Conservation (phyloP, 305 asterid genomes). For the Rubia tinctorum region DNA sequence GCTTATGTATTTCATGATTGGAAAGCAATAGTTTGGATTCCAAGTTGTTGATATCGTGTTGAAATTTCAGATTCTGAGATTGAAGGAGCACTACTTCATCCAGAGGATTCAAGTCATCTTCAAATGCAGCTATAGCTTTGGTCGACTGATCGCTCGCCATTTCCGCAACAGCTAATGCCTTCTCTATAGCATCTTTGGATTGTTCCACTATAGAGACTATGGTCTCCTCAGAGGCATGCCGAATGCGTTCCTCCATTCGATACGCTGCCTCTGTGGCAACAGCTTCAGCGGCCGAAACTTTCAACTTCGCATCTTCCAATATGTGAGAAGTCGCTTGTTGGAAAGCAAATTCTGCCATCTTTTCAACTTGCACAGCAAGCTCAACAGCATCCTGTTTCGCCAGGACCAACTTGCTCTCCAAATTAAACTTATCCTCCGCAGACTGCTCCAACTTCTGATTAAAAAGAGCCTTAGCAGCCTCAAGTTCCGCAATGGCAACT, state of each 20-base stretch:
- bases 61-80: conserved; percentile 33
- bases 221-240: conserved; percentile 36
- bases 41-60: conserved; percentile 29
- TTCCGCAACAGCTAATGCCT: conserved; percentile 41
- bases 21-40: conserved; percentile 24
- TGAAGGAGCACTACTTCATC: conserved; percentile 27
- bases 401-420: conserved; percentile 40
- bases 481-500: conserved; percentile 37
- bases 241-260: conserved; percentile 35
- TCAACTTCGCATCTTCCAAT: conserved; percentile 37
- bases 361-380: conserved; percentile 46
- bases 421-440: conserved; percentile 33
- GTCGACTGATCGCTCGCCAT: conserved; percentile 32
- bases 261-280: conserved; percentile 40
- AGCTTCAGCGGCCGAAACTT: conserved; percentile 40
- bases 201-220: conserved; percentile 27
- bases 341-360: conserved; percentile 39
- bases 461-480: conserved; percentile 35
- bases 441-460: conserved; percentile 33
- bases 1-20: conserved; percentile 23
- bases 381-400: conserved; percentile 44
- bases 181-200: conserved; percentile 39
- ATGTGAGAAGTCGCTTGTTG: conserved; percentile 44
- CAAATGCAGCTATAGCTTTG: conserved; percentile 27
- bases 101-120: conserved; percentile 26